Percentiles rank a stretch among this genome's conserved stretches.
These are phyloP conservation scores for Pythium dissotocum DNA, from an alignment of 352 stramenopile genomes.

Conservation along the genomic window DNA sequence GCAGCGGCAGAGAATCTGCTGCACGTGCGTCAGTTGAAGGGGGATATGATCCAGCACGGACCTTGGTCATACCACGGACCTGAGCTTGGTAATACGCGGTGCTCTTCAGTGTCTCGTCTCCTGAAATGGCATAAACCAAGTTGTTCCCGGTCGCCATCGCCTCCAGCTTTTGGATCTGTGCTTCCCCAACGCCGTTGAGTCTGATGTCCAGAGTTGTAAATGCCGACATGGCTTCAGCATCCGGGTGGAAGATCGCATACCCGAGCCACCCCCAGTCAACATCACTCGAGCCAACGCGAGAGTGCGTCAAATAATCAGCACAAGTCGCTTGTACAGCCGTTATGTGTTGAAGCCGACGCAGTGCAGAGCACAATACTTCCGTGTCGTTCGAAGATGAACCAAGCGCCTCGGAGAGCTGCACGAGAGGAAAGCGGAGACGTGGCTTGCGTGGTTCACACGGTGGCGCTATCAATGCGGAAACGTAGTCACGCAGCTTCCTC, in stretches of 20 bases:
- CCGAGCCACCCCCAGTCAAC: background rate
- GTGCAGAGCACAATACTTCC: background rate
- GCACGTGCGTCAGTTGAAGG: background rate
- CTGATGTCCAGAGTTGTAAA: background rate
- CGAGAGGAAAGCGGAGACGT: background rate
- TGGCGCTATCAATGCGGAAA: background rate
- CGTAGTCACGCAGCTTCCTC: background rate
- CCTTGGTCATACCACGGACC: background rate
- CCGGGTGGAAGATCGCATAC: background rate
- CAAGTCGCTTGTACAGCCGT: background rate
- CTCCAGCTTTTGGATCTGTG: background rate
- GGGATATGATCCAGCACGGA: background rate
- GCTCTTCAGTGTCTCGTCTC: background rate
- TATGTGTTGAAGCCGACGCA: background rate
- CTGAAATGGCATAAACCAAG: background rate
- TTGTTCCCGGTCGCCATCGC: background rate
- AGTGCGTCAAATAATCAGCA: background rate
- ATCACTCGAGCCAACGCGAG: background rate
- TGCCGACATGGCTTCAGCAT: background rate
- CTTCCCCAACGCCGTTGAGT: background rate
- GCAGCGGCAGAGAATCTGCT: background rate
- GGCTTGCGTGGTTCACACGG: background rate
- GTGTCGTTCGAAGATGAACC: background rate
- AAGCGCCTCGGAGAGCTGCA: background rate
- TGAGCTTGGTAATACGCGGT: background rate